Evolutionary conservation across 2,329 filamentous ascomycete species (phyloP).

Genomic region (Aspergillus pseudoterreus): DNA sequence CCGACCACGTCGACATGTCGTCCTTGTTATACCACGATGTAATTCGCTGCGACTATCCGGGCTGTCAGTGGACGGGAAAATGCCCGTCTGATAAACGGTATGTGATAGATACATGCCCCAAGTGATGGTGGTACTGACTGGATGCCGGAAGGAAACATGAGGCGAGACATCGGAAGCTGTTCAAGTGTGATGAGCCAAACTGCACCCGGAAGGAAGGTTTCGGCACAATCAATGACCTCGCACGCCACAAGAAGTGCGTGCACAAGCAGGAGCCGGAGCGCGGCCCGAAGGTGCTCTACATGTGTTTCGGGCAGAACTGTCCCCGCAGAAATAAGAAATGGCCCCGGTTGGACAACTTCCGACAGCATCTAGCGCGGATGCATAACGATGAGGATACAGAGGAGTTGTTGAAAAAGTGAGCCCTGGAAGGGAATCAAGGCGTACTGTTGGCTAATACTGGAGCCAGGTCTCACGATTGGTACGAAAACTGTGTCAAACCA

Average conservation of each 20-base stretch:
- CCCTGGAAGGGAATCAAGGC: background rate
- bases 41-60: constrained; percentile 28
- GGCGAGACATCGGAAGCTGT: constrained; percentile 65
- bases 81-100: constrained; percentile 41
- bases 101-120: background rate
- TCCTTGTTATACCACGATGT: constrained; percentile 49
- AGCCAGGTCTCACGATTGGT: constrained; percentile 34
- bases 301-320: constrained; percentile 58
- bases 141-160: constrained; percentile 63
- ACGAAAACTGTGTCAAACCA: constrained; percentile 23
- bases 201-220: constrained; percentile 67
- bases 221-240: constrained; percentile 73
- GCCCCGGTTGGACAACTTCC: constrained; percentile 84
- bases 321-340: constrained; percentile 64
- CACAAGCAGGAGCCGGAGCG: constrained; percentile 53
- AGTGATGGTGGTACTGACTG: constrained; percentile 7
- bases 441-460: background rate
- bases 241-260: constrained; percentile 71
- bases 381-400: constrained; percentile 52
- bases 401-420: constrained; percentile 48
- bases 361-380: constrained; percentile 68
- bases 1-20: constrained; percentile 43
- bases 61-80: constrained; percentile 35
- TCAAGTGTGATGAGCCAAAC: constrained; percentile 54
- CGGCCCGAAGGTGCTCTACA: constrained; percentile 52